phyloP scores from a whole-genome alignment of 257 asterid species.

The Verbascum thapsus region DNA sequence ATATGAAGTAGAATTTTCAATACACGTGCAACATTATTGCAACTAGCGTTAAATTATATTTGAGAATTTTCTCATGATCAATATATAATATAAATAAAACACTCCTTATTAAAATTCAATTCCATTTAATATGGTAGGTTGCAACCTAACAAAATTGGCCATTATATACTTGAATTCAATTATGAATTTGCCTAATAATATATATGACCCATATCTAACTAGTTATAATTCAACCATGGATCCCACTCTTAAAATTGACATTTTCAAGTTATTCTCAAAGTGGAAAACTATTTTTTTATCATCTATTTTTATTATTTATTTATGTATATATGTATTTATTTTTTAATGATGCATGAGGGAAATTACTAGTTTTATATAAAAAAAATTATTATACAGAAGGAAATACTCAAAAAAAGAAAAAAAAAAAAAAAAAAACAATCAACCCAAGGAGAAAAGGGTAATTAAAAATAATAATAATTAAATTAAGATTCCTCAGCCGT shows the following conservation, averaged over 20 bases:
- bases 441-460: slow-evolving; percentile 22
- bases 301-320: background rate
- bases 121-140: slow-evolving; percentile 51
- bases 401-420: too few relatives aligned
- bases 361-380: slow-evolving; percentile 9
- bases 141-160: slow-evolving; percentile 43
- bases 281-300: too few relatives aligned
- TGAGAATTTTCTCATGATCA: slow-evolving; percentile 20
- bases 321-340: slow-evolving; percentile 23
- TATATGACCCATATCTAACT: slow-evolving; percentile 43
- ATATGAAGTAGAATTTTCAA: too few relatives aligned
- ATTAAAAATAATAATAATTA: too few relatives aligned
- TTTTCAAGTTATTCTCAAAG: background rate
- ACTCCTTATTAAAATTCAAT: slow-evolving; percentile 30
- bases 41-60: background rate
- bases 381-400: too few relatives aligned
- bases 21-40: too few relatives aligned
- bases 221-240: slow-evolving; percentile 43
- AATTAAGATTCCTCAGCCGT: slow-evolving; percentile 60
- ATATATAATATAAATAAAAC: slow-evolving; percentile 12
- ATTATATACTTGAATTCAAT: slow-evolving; percentile 44
- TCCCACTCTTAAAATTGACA: slow-evolving; percentile 36
- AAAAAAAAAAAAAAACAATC: slow-evolving; percentile 1
- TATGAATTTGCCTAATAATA: slow-evolving; percentile 47
- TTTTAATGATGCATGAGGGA: slow-evolving; percentile 23